Percentiles rank a stretch among this genome's conserved stretches.
These are phyloP conservation scores for Trebouxia sp. DNA, from an alignment of 139 green algal species.

Conservation along the genomic window DNA sequence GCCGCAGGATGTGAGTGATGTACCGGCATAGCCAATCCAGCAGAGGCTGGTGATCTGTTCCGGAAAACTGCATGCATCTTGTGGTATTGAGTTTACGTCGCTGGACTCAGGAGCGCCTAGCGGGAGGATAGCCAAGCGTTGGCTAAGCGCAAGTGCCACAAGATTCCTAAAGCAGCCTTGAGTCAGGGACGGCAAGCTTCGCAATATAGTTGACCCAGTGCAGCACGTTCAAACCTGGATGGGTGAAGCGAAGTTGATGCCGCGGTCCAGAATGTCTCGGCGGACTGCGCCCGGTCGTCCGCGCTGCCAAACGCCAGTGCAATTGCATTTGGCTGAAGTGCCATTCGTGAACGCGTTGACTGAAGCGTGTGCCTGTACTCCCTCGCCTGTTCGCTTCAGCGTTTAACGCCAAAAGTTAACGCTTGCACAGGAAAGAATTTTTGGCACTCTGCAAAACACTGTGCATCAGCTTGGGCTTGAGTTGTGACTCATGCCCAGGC, in stretches of 20 bases:
- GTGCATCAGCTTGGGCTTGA: too few relatives aligned
- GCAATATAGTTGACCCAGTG: background rate
- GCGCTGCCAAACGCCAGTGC: slow-evolving; percentile 5
- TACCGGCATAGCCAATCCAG: background rate
- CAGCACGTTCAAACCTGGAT: background rate
- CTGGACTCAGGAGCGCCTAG: background rate
- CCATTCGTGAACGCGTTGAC: too few relatives aligned
- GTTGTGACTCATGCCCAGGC: too few relatives aligned
- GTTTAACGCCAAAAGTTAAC: too few relatives aligned
- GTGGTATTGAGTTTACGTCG: background rate
- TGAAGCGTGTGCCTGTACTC: too few relatives aligned
- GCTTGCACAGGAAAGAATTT: too few relatives aligned
- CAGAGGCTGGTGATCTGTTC: slow-evolving; percentile 13
- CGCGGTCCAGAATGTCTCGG: background rate
- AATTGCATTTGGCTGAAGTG: background rate
- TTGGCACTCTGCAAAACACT: too few relatives aligned
- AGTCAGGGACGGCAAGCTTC: background rate
- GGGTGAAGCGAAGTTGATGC: background rate
- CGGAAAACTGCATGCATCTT: slow-evolving; percentile 12
- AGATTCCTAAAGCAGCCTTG: background rate
- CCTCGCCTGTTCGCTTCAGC: too few relatives aligned
- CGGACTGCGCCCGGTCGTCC: background rate
- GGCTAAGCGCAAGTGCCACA: background rate
- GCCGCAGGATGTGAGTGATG: background rate
- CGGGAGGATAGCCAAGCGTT: background rate